A percentile compares a stretch with the other conserved stretches of the same genome.
These are phyloP conservation scores for Effrenium voratum DNA, from an alignment of 73 alveolate species.

Conservation along the genomic window DNA sequence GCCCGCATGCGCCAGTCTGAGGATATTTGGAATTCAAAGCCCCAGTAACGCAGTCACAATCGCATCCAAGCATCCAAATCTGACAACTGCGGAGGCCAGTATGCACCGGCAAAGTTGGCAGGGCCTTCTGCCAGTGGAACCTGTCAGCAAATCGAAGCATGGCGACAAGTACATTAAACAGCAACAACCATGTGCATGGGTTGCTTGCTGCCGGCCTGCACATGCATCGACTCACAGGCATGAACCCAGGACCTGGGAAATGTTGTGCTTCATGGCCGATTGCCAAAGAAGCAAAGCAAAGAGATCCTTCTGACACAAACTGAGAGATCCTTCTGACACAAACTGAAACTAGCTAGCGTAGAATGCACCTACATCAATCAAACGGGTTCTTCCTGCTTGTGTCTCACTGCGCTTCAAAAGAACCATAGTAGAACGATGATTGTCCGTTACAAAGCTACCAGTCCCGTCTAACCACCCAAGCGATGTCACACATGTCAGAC, in stretches of 20 bases:
- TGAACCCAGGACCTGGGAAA: constrained; percentile 80
- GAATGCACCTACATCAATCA: neutral
- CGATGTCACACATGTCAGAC: neutral
- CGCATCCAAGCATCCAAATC: neutral
- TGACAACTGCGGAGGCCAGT: neutral
- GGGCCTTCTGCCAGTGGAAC: constrained; percentile 62
- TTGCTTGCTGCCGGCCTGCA: constrained; percentile 3
- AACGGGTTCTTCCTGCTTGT: neutral
- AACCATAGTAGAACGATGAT: too few relatives aligned
- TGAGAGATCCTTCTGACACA: neutral
- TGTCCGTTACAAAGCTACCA: too few relatives aligned
- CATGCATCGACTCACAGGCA: constrained; percentile 9
- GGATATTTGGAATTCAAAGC: neutral
- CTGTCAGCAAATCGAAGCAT: neutral
- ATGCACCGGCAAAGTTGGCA: constrained; percentile 30
- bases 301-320: neutral
- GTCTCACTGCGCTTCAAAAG: too few relatives aligned
- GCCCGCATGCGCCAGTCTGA: neutral
- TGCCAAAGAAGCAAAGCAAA: neutral
- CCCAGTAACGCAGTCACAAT: neutral
- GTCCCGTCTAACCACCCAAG: too few relatives aligned
- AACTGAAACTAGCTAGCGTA: neutral
- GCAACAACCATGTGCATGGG: neutral
- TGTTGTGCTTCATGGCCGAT: neutral
- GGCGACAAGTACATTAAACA: neutral